Base-by-base conservation (phyloP, 139 green algal genomes). In the Closterium sp. region DNA sequence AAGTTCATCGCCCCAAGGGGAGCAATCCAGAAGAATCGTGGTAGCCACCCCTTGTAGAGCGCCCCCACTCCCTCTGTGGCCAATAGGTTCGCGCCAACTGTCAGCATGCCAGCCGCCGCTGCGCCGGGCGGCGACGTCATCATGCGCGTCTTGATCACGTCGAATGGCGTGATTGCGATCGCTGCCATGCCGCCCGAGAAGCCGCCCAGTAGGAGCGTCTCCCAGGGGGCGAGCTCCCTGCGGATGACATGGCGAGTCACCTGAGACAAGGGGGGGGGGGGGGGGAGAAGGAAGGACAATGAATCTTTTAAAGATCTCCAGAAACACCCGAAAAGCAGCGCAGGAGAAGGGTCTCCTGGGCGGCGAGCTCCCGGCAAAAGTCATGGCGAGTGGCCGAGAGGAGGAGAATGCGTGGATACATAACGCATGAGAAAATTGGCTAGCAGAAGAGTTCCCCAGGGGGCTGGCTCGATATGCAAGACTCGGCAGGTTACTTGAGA, bases 1-100 rank as follows among this genome's bases (percentile, higher is more conserved):
- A 97, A 97, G 91, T 97, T 97, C 94, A 97, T 96, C 66, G 96
- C 96, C 0, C 96, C 96, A 23, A 96, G 87, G 0, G 96, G 96
- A 0, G 96, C 96, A 34, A 97, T 96, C 96, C 96, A 97, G 23
- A 96, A 69, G 9, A 95, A 96, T 19, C 96, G 90, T 5, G 94
- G 92, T 87, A 97, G 85, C 0, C 93, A 94, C 1, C 96, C 95
- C 93, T 97, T 97, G 83, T 96, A 96, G 7, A 97, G 90, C 19
- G 94, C 96, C 33, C 84, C 66, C 1, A 96, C 87, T 12, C 96
- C 96, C 88, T 97, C 95, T 3, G 93, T 95, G 55, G 91, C 84
- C 9, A 96, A 30, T 55, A 97, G 95, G 0, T 34, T 35, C n/a
- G 16, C 28, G 55, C 89, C 90, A 32, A 88, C 34, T 34, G 33